A percentile compares a stretch with the other conserved stretches of the same genome.
phyloP scores from a whole-genome alignment of 228 moss, liverwort and hornwort genomes.

The Sphagnum magellanicum region DNA sequence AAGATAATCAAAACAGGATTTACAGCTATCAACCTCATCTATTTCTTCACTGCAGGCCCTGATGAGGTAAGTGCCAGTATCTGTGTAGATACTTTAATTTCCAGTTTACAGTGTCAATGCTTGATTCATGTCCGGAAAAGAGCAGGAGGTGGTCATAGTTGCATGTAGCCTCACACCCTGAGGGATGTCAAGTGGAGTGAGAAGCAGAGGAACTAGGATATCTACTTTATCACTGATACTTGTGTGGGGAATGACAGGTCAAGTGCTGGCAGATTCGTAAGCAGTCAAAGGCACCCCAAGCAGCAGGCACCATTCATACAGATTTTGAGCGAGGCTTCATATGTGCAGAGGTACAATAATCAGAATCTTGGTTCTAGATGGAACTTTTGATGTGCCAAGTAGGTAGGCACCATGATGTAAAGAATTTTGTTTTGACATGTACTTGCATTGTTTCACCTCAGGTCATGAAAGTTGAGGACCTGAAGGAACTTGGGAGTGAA shows the following conservation, averaged over 20 bases:
- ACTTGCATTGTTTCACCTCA: slow-evolving; percentile 10
- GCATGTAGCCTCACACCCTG: too few species aligned
- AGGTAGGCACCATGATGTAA: neutral
- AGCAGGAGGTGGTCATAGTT: too few species aligned
- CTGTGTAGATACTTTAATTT: neutral
- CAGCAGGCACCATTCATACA: slow-evolving; percentile 96
- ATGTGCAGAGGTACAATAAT: slow-evolving; percentile 73
- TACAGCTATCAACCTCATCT: slow-evolving; percentile 82
- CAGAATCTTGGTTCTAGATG: too few species aligned
- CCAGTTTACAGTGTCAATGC: too few species aligned
- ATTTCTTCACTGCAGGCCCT: slow-evolving; percentile 78
- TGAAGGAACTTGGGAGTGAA: slow-evolving; percentile 86
- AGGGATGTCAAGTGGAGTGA: too few species aligned
- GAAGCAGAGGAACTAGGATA: too few species aligned
- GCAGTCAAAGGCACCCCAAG: slow-evolving; percentile 94
- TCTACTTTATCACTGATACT: too few species aligned
- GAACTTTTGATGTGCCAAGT: too few species aligned
- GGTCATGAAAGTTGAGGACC: slow-evolving; percentile 98
- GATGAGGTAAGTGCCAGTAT: slow-evolving; percentile 47
- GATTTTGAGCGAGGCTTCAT: slow-evolving; percentile 97
- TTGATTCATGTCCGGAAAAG: too few species aligned
- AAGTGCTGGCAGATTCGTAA: slow-evolving; percentile 99
- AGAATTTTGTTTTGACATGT: neutral
- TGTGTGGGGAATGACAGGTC: slow-evolving; percentile 32
- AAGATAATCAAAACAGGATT: slow-evolving; percentile 96